Evolutionary conservation across 495 filamentous ascomycete species (phyloP).

Genomic region (Daldinia childiae): DNA sequence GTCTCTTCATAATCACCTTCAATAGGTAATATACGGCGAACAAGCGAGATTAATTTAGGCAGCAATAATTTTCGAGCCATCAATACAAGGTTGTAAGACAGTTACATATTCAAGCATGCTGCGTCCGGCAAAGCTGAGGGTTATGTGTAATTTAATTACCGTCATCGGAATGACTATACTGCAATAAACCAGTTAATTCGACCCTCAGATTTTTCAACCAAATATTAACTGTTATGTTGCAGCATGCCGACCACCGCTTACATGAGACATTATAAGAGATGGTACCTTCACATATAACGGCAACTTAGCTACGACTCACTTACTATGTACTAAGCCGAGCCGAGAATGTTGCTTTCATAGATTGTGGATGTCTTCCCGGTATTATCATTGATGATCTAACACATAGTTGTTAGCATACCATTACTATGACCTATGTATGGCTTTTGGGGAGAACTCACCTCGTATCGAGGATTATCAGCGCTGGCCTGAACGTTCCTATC

Average conservation of each 20-base stretch:
- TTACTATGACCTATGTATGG: neutral
- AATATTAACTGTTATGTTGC: neutral
- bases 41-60: too few species aligned
- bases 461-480: conserved; percentile 49
- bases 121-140: too few species aligned
- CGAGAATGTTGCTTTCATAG: conserved; percentile 52
- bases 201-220: neutral
- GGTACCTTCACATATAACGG: neutral
- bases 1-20: too few species aligned
- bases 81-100: neutral
- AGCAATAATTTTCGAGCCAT: too few species aligned
- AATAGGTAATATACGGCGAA: too few species aligned
- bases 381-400: conserved; percentile 51
- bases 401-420: neutral
- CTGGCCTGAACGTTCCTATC: conserved; percentile 52
- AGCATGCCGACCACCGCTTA: neutral
- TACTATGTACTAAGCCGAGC: conserved; percentile 30
- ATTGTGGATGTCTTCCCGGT: conserved; percentile 51
- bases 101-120: neutral
- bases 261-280: neutral
- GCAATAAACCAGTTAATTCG: neutral
- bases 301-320: neutral
- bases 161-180: neutral
- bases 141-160: neutral
- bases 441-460: conserved; percentile 35